These are phyloP conservation scores for Dothideomycetes sp. DNA, from an alignment of 2,329 filamentous ascomycete genomes.

Conservation along the genomic window DNA sequence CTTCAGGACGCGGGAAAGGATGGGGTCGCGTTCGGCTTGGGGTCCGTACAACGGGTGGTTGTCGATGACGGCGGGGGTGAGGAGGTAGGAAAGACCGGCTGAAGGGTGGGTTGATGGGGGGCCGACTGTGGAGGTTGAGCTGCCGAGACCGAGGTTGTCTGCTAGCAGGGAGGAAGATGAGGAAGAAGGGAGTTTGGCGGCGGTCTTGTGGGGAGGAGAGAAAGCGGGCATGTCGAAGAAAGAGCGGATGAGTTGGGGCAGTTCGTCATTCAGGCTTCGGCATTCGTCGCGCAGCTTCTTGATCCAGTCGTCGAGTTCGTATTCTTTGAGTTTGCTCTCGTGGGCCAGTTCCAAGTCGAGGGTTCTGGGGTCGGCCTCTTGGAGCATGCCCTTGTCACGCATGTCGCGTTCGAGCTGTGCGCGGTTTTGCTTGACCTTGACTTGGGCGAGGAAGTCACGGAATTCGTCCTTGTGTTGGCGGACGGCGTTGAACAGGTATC, in stretches of 20 bases:
- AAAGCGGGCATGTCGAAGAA: conserved; percentile 48
- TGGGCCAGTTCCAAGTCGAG: conserved; percentile 10
- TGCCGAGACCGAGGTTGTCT: neutral
- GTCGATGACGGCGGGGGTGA: conserved; percentile 44
- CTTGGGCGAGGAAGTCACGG: conserved; percentile 20
- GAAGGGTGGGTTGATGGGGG: conserved; percentile 57
- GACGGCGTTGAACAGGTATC: conserved; percentile 40
- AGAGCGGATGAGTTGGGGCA: conserved; percentile 44
- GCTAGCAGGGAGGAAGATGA: neutral
- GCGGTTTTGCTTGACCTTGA: conserved; percentile 16
- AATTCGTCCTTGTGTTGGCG: conserved; percentile 27
- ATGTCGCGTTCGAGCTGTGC: conserved; percentile 5
- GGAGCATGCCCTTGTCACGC: conserved; percentile 12
- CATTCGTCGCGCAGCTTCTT: conserved; percentile 36
- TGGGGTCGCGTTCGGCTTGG: conserved; percentile 42
- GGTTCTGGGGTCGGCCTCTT: conserved; percentile 7
- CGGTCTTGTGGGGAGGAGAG: conserved; percentile 25
- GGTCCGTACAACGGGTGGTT: conserved; percentile 56
- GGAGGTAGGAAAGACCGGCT: conserved; percentile 53
- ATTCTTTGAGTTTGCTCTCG: conserved; percentile 1
- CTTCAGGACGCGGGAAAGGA: conserved; percentile 49
- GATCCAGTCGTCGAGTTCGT: conserved; percentile 19
- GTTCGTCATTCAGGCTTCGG: conserved; percentile 38
- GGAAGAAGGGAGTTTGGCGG: conserved; percentile 23
- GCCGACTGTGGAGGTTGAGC: conserved; percentile 26